These are phyloP conservation scores for Sphaceloma murrayae DNA, from an alignment of 2,329 filamentous ascomycete species.

Conservation along the genomic window DNA sequence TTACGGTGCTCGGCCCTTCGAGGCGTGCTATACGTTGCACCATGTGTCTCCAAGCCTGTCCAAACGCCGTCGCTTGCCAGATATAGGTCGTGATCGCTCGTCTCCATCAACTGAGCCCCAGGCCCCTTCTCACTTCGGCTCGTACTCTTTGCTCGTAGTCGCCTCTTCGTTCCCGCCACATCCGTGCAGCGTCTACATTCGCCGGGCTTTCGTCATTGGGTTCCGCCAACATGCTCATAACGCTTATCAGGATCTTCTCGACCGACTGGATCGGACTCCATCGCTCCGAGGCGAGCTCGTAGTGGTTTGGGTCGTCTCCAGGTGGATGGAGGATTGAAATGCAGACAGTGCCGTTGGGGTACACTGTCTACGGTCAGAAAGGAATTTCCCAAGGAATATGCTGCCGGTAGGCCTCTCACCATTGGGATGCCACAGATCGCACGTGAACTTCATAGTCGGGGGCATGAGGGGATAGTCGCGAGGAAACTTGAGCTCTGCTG, in stretches of 20 bases:
- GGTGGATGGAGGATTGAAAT: slow-evolving; percentile 97
- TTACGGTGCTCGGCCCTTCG: too few species aligned
- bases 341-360: slow-evolving; percentile 83
- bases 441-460: slow-evolving; percentile 90
- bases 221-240: slow-evolving; percentile 97
- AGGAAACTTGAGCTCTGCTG: slow-evolving; percentile 88
- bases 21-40: too few species aligned
- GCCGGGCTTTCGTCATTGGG: slow-evolving; percentile 95
- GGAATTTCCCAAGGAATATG: too few species aligned
- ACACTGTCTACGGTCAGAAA: too few species aligned
- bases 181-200: slow-evolving; percentile 90
- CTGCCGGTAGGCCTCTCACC: too few species aligned
- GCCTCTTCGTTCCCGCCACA: slow-evolving; percentile 77
- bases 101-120: slow-evolving; percentile 43
- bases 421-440: slow-evolving; percentile 94
- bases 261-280: slow-evolving; percentile 97
- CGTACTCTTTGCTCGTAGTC: slow-evolving; percentile 84
- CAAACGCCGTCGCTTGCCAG: slow-evolving; percentile 10
- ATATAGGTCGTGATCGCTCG: background rate
- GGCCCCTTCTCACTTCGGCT: slow-evolving; percentile 66
- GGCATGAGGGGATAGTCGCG: slow-evolving; percentile 95
- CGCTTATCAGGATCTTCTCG: slow-evolving; percentile 91
- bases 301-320: slow-evolving; percentile 95
- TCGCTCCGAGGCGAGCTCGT: slow-evolving; percentile 89
- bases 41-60: too few species aligned